Conservation (phyloP, 179 eudicot species). For the Corrigiola litoralis region DNA sequence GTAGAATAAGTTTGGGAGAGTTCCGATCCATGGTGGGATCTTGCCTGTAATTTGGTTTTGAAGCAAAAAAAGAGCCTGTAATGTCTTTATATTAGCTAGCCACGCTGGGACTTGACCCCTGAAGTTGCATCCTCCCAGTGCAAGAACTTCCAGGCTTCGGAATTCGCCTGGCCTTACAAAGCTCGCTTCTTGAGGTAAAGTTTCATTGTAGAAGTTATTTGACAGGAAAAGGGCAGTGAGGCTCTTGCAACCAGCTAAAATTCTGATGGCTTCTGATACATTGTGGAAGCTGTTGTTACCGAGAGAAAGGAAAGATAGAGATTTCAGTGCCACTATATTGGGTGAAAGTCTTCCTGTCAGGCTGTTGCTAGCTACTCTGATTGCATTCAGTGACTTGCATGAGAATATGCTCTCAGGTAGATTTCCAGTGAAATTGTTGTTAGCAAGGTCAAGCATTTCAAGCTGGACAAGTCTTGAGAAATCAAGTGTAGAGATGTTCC, state of each 20-base stretch:
- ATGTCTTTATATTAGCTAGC: slow-evolving; percentile 40
- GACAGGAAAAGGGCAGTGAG: slow-evolving; percentile 53
- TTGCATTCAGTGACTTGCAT: slow-evolving; percentile 64
- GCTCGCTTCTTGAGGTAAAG: slow-evolving; percentile 35
- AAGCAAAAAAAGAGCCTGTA: slow-evolving; percentile 68
- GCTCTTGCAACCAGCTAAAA: slow-evolving; percentile 44
- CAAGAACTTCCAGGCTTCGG: slow-evolving; percentile 50
- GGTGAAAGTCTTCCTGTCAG: slow-evolving; percentile 58
- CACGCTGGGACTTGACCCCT: slow-evolving; percentile 60
- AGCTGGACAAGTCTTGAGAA: slow-evolving; percentile 54
- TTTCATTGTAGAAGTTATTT: slow-evolving; percentile 53
- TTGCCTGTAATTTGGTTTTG: slow-evolving; percentile 45
- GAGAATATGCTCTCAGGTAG: slow-evolving; percentile 56
- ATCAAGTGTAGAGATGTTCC: slow-evolving; percentile 61
- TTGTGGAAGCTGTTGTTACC: slow-evolving; percentile 65
- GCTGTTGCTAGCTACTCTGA: slow-evolving; percentile 55
- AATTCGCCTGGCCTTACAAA: slow-evolving; percentile 37
- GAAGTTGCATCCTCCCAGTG: slow-evolving; percentile 67
- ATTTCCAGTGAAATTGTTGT: slow-evolving; percentile 57
- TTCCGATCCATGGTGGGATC: slow-evolving; percentile 62
- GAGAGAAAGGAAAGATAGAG: slow-evolving; percentile 63
- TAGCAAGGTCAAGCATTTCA: slow-evolving; percentile 59
- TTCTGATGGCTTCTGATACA: slow-evolving; percentile 41
- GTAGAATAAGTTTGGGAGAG: slow-evolving; percentile 59
- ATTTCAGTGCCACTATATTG: slow-evolving; percentile 31